These are phyloP conservation scores for Chytriomyces confervae DNA, from an alignment of 192 early-diverging fungal genomes.

Conservation along the genomic window DNA sequence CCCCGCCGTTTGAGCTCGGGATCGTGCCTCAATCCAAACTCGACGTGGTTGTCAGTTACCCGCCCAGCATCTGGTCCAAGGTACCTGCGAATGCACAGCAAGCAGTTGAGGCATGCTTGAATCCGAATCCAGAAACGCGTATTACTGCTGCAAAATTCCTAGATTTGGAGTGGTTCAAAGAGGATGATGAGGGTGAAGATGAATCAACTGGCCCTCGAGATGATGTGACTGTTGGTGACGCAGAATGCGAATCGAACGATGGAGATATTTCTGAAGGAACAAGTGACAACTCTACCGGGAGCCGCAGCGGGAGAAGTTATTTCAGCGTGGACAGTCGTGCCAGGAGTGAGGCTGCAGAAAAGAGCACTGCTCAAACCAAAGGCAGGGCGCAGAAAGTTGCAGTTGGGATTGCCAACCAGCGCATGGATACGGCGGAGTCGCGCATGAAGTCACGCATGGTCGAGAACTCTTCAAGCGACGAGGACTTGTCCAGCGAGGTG, in stretches of 20 bases:
- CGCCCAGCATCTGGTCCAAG: slow-evolving; percentile 92
- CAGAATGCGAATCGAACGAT: not conserved
- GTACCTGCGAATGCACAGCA: slow-evolving; percentile 69
- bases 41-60: slow-evolving; percentile 83
- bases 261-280: not conserved
- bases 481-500: too few relatives aligned
- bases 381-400: too few relatives aligned
- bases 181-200: not conserved
- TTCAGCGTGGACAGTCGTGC: too few relatives aligned
- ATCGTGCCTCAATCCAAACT: slow-evolving; percentile 61
- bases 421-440: not conserved
- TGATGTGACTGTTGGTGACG: not conserved
- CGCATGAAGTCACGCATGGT: not conserved
- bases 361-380: too few relatives aligned
- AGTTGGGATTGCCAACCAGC: not conserved
- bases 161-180: slow-evolving; percentile 41
- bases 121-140: slow-evolving; percentile 45
- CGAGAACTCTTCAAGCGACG: not conserved
- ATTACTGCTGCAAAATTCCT: slow-evolving; percentile 47
- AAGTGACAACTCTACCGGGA: too few relatives aligned
- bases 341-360: too few relatives aligned
- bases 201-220: not conserved
- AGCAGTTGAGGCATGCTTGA: slow-evolving; percentile 50
- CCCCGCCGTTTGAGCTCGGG: slow-evolving; percentile 58
- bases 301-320: too few relatives aligned